Conservation (phyloP, 257 asterid genomes). For the Echium plantagineum region DNA sequence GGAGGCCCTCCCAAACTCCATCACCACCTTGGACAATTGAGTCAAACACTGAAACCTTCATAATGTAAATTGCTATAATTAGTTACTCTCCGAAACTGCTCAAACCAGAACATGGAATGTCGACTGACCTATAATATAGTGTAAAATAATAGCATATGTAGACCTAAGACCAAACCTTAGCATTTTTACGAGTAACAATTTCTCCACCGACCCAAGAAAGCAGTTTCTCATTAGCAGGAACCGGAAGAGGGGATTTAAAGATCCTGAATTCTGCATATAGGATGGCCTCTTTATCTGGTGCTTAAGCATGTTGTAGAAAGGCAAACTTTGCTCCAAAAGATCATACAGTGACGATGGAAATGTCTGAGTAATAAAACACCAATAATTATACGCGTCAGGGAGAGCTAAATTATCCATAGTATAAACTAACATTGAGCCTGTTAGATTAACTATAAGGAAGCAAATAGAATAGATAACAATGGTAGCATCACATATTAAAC, state of each 20-base stretch:
- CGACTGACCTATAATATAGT: not conserved
- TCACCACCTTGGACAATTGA: constrained; percentile 95
- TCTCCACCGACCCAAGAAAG: constrained; percentile 89
- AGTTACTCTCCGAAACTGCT: not conserved
- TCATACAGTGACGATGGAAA: constrained; percentile 58
- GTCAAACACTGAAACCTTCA: constrained; percentile 81
- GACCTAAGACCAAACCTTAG: constrained; percentile 38
- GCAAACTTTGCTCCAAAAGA: constrained; percentile 75
- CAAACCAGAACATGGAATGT: not conserved
- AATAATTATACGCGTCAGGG: not conserved
- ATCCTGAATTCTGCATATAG: constrained; percentile 1
- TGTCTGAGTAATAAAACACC: constrained; percentile 35
- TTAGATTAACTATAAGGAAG: too few species aligned
- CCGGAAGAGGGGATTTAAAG: constrained; percentile 40
- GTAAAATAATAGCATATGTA: too few species aligned
- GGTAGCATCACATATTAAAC: too few species aligned
- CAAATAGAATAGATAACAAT: too few species aligned
- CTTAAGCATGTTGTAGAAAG: constrained; percentile 73
- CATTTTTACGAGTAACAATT: constrained; percentile 85
- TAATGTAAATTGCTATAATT: constrained; percentile 12
- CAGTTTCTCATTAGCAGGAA: constrained; percentile 69
- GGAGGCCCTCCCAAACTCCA: constrained; percentile 94
- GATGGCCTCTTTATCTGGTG: constrained; percentile 24
- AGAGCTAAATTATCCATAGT: too few species aligned
- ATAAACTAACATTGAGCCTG: too few species aligned